Conservation (phyloP, 441 rosid species). For the Syzygium malaccense region DNA sequence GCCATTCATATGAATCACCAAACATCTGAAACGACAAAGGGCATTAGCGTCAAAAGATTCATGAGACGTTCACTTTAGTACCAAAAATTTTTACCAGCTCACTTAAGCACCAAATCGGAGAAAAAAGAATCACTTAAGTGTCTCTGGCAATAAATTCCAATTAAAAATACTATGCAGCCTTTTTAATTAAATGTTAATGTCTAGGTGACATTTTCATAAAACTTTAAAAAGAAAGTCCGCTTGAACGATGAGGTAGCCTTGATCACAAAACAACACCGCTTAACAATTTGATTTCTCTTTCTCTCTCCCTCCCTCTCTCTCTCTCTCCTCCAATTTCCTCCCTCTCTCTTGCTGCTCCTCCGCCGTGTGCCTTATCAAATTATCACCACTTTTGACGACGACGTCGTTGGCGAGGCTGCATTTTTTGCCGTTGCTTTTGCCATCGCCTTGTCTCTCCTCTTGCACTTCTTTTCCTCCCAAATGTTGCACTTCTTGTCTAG, state of each 20-base stretch:
- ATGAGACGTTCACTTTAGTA: rapidly evolving
- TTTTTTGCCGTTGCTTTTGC: neutral
- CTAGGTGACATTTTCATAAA: neutral
- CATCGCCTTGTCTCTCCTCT: neutral
- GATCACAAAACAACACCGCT: neutral
- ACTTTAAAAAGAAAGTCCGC: neutral
- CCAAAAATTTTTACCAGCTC: neutral
- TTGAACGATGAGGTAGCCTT: neutral
- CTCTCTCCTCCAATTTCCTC: neutral
- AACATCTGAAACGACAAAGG: no score
- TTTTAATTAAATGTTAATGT: neutral
- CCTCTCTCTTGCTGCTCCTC: neutral
- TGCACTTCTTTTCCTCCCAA: slow-evolving; percentile 13
- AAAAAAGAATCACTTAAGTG: neutral
- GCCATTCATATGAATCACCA: no score
- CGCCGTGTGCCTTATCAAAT: neutral
- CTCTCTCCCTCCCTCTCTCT: neutral
- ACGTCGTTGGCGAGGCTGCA: neutral
- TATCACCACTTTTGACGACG: neutral
- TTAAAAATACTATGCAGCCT: neutral
- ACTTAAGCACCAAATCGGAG: neutral
- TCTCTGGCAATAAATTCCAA: neutral
- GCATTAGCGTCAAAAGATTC: neutral
- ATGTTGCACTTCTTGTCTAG: slow-evolving; percentile 1
- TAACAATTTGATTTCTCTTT: neutral